These are phyloP conservation scores for Aspergillus thermomutatus DNA, from an alignment of 2,329 filamentous ascomycete genomes.

Conservation along the genomic window DNA sequence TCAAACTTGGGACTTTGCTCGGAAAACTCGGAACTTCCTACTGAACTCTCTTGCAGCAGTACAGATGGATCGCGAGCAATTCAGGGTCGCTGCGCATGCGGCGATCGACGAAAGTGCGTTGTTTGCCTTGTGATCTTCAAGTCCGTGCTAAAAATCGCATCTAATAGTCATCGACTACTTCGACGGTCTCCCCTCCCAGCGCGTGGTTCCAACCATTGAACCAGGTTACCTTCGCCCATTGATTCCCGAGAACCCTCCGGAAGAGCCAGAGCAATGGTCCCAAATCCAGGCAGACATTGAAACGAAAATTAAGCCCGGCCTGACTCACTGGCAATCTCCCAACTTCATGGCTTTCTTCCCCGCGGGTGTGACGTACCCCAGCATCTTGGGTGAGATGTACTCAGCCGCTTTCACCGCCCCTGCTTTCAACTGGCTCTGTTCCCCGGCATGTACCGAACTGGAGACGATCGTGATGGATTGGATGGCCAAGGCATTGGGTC, in stretches of 20 bases:
- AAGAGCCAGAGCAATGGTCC: constrained; percentile 67
- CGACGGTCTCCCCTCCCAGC: constrained; percentile 65
- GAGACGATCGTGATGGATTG: constrained; percentile 93
- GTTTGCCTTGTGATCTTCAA: background rate
- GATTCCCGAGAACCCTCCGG: constrained; percentile 66
- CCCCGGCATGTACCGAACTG: constrained; percentile 84
- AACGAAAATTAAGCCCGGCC: constrained; percentile 79
- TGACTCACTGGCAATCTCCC: constrained; percentile 92
- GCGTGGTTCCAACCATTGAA: constrained; percentile 72
- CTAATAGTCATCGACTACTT: constrained; percentile 76
- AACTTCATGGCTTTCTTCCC: constrained; percentile 98
- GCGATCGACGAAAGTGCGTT: constrained; percentile 77
- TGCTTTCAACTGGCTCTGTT: constrained; percentile 97
- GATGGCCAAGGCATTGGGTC: constrained; percentile 70
- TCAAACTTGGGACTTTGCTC: background rate
- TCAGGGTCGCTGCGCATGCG: constrained; percentile 70
- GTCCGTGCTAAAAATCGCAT: constrained; percentile 1
- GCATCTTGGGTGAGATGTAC: constrained; percentile 90
- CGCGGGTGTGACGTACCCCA: constrained; percentile 73
- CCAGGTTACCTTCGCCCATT: constrained; percentile 83
- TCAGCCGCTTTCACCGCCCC: constrained; percentile 82
- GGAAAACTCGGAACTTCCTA: background rate
- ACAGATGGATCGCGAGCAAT: constrained; percentile 74
- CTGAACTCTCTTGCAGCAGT: background rate
- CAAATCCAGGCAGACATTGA: constrained; percentile 81